phyloP scores from a whole-genome alignment of 2,329 filamentous ascomycete species.

The Sphaerostilbella broomeana region DNA sequence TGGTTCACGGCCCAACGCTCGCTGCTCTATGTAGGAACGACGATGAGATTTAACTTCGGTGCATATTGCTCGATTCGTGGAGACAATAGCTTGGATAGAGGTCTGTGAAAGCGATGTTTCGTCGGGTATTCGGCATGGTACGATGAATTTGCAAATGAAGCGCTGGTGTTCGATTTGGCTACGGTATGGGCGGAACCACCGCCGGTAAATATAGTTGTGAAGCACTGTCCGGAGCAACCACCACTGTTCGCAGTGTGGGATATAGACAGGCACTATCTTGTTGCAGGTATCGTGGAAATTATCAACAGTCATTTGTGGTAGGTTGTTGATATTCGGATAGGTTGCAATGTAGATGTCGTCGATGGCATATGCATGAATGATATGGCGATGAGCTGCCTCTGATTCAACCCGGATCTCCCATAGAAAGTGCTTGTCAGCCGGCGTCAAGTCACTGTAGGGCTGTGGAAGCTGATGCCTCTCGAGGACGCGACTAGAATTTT shows the following conservation, averaged over 20 bases:
- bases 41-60: not conserved
- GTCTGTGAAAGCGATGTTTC: not conserved
- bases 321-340: not conserved
- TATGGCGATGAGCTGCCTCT: too few relatives aligned
- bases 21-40: not conserved
- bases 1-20: too few relatives aligned
- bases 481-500: too few relatives aligned
- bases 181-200: constrained; percentile 10
- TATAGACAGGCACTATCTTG: constrained; percentile 10
- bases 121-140: not conserved
- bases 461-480: too few relatives aligned
- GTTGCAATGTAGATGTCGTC: too few relatives aligned
- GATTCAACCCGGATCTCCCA: too few relatives aligned
- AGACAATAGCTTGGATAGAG: not conserved
- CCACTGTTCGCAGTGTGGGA: not conserved
- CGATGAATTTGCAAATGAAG: constrained; percentile 11
- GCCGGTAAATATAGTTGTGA: constrained; percentile 10
- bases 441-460: too few relatives aligned
- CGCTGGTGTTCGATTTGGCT: constrained; percentile 11
- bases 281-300: constrained; percentile 10
- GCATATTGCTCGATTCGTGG: not conserved
- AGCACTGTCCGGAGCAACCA: not conserved
- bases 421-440: too few relatives aligned
- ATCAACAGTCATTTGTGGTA: constrained; percentile 15
- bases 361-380: too few relatives aligned